A percentile compares a stretch with the other conserved stretches of the same genome.
These are phyloP conservation scores for Ustilago esculenta DNA, from an alignment of 1,284 basidiomycete species.

Conservation along the genomic window DNA sequence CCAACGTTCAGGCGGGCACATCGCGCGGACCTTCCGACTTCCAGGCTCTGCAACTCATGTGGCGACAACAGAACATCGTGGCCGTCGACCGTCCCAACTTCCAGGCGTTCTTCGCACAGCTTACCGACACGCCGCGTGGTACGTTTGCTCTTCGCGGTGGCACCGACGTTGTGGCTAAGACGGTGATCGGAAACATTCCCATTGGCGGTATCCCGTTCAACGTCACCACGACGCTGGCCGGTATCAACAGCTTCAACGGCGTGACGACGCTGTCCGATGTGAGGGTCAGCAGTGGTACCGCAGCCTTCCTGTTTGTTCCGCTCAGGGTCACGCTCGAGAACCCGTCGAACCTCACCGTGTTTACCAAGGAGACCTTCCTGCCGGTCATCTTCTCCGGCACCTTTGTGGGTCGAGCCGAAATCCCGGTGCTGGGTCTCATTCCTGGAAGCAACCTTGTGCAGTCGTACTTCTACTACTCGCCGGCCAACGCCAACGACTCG, in stretches of 20 bases:
- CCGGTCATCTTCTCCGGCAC: slow-evolving; percentile 74
- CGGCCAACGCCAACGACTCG: slow-evolving; percentile 75
- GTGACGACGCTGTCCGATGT: slow-evolving; percentile 69
- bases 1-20: slow-evolving; percentile 72
- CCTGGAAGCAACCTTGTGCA: slow-evolving; percentile 73
- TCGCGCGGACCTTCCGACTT: slow-evolving; percentile 75
- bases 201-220: slow-evolving; percentile 76
- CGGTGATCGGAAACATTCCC: slow-evolving; percentile 76
- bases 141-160: slow-evolving; percentile 73
- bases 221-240: slow-evolving; percentile 72
- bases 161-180: slow-evolving; percentile 75
- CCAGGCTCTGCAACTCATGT: slow-evolving; percentile 71
- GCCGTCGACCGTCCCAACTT: slow-evolving; percentile 74
- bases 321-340: slow-evolving; percentile 49
- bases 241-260: slow-evolving; percentile 66
- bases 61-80: slow-evolving; percentile 71
- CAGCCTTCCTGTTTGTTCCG: slow-evolving; percentile 35
- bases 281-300: slow-evolving; percentile 49
- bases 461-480: slow-evolving; percentile 77
- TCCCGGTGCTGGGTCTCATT: slow-evolving; percentile 70
- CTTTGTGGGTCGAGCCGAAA: slow-evolving; percentile 68
- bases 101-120: slow-evolving; percentile 72
- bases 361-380: slow-evolving; percentile 73
- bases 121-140: slow-evolving; percentile 72
- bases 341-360: slow-evolving; percentile 72